Evolutionary conservation across 441 rosid species (phyloP), one percentile per base, ranked within the genome.

Genomic region (Brassica balearica): DNA sequence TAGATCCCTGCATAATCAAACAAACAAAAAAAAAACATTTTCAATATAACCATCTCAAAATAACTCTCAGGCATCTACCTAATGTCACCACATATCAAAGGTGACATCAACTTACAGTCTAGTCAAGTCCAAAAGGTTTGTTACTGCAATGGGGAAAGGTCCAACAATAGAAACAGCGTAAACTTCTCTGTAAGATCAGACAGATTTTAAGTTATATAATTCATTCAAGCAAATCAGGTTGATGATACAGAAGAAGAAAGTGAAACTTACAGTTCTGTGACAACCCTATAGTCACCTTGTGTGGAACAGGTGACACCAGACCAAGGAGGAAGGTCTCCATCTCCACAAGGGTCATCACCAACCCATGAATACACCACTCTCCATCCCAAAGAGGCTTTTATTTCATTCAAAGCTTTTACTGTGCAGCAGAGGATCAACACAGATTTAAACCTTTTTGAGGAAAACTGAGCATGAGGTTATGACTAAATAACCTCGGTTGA

Each of bases 281-380:
- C 92, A 72, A 91, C 92, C 67, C 93, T 85, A 69, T 91, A 89
- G 68, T 89, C 96, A 69, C 91, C 93, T 83, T 86, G 92, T 36
- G 88, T 82, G 46, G 92, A 88, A 81, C 96, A 91, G 2, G 96
- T 91, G 68, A 91, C 93, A 63, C 96, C 93, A 66, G 90, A 88
- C 96, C 96, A 91, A 19, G 93, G 92, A 0, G 87, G 92, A 76
- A 89, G 87, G 68, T 85, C 86, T 19, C 93, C 89, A 79, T 89
- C 96, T 10, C 93, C 96, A n/a, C 96, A 91, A 9, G 96, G 96
- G 82, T 91, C 96, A 14, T 91, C 96, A 76, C 96, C 96, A 5
- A 91, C 84, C 96, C 96, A 91, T 17, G 96, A 81, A 82, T 91
- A 91, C 15, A 91, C 92, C 70, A 91, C 96, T 77, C 92, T 86